A percentile compares a stretch with the other conserved stretches of the same genome.
These are phyloP conservation scores for Pythium scleroteichum DNA, from an alignment of 352 stramenopile species.

Conservation along the genomic window DNA sequence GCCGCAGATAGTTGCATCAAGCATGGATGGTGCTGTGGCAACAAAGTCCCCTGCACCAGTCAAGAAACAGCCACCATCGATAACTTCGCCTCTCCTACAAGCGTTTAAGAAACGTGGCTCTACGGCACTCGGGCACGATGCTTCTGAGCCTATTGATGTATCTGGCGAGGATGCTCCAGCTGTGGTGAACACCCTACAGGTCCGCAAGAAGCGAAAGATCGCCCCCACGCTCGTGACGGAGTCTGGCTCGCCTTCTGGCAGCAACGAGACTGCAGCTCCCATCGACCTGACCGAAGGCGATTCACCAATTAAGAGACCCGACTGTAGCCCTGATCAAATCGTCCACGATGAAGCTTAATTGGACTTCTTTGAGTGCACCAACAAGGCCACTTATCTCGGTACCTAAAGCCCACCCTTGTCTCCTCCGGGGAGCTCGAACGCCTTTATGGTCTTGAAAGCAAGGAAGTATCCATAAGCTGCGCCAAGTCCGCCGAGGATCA, in stretches of 20 bases:
- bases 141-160: slow-evolving; percentile 17
- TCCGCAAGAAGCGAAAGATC: slow-evolving; percentile 85
- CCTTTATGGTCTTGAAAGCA: slow-evolving; percentile 87
- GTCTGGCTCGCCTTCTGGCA: background rate
- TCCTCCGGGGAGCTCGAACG: slow-evolving; percentile 77
- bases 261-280: slow-evolving; percentile 6
- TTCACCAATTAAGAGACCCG: no score
- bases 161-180: slow-evolving; percentile 14
- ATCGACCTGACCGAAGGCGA: slow-evolving; percentile 22
- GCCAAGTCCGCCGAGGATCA: slow-evolving; percentile 64
- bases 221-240: slow-evolving; percentile 42
- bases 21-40: slow-evolving; percentile 14
- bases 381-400: no score
- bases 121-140: slow-evolving; percentile 14
- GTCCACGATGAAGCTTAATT: slow-evolving; percentile 1
- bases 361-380: background rate
- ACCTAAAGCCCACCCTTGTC: slow-evolving; percentile 54
- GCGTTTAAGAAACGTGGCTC: slow-evolving; percentile 29
- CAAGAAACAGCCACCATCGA: slow-evolving; percentile 24
- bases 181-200: slow-evolving; percentile 67
- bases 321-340: background rate
- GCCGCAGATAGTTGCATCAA: background rate
- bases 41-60: slow-evolving; percentile 24
- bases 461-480: slow-evolving; percentile 84
- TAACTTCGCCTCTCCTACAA: slow-evolving; percentile 25